These are phyloP conservation scores for Trichoderma arundinaceum DNA, from an alignment of 2,329 filamentous ascomycete genomes.

Conservation along the genomic window DNA sequence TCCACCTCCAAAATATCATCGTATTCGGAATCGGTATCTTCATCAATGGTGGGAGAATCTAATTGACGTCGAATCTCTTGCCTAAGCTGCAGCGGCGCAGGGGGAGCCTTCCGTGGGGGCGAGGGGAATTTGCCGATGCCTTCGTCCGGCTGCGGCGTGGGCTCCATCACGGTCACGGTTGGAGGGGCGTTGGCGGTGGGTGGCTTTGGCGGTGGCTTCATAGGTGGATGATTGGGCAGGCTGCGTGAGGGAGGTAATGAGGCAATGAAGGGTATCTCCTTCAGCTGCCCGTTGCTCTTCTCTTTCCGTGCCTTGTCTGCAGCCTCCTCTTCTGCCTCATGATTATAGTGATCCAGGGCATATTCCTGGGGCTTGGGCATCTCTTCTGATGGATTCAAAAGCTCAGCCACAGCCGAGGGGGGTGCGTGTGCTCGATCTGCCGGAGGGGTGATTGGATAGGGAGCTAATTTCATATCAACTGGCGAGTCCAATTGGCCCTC, in stretches of 20 bases:
- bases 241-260: constrained; percentile 62
- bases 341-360: constrained; percentile 61
- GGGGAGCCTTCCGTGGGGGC: constrained; percentile 79
- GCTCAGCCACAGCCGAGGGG: constrained; percentile 54
- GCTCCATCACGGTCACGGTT: constrained; percentile 49
- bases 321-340: constrained; percentile 58
- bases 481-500: constrained; percentile 62
- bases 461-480: constrained; percentile 63
- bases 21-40: constrained; percentile 79
- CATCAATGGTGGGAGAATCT: constrained; percentile 54
- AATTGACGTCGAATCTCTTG: constrained; percentile 38
- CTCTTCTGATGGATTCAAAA: constrained; percentile 60
- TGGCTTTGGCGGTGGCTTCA: constrained; percentile 58
- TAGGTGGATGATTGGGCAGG: constrained; percentile 57
- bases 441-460: constrained; percentile 69
- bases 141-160: constrained; percentile 53
- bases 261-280: constrained; percentile 57
- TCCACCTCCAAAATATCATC: constrained; percentile 76
- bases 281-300: constrained; percentile 49
- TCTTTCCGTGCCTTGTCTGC: constrained; percentile 54
- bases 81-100: constrained; percentile 77
- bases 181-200: constrained; percentile 48
- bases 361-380: constrained; percentile 68
- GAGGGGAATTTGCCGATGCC: constrained; percentile 60
- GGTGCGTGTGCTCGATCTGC: constrained; percentile 54